These are phyloP conservation scores for Tothia fuscella DNA, from an alignment of 2,329 filamentous ascomycete species.

Conservation along the genomic window DNA sequence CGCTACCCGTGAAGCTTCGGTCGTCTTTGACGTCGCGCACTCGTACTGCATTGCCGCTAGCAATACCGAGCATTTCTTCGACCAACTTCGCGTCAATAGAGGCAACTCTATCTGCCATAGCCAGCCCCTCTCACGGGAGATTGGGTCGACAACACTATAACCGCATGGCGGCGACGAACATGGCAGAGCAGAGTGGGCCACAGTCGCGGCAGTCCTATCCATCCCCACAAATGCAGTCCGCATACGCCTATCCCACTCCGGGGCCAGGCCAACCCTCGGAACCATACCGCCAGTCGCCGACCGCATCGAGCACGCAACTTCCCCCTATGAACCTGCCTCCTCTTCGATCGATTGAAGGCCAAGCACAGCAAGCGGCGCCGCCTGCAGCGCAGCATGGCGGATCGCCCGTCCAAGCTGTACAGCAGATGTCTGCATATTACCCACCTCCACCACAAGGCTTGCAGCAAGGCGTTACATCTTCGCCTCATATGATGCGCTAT, in stretches of 20 bases:
- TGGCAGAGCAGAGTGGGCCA: conserved; percentile 4
- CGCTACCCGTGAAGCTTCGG: too few relatives aligned
- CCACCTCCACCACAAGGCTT: conserved; percentile 24
- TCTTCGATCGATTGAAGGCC: conserved; percentile 37
- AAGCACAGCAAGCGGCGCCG: conserved; percentile 22
- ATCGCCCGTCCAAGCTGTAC: conserved; percentile 44
- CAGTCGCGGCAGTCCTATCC: conserved; percentile 4
- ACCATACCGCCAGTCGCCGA: conserved; percentile 35
- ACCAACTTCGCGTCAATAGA: too few relatives aligned
- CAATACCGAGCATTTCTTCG: too few relatives aligned
- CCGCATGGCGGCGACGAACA: conserved; percentile 1
- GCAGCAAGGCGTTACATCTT: conserved; percentile 35
- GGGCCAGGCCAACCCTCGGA: conserved; percentile 26
- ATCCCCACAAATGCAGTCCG: conserved; percentile 26
- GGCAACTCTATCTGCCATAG: too few relatives aligned
- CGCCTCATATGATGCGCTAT: conserved; percentile 38
- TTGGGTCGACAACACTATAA: too few relatives aligned
- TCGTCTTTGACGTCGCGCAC: too few relatives aligned
- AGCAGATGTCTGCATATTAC: conserved; percentile 42
- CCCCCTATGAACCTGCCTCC: conserved; percentile 38
- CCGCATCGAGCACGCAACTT: conserved; percentile 31
- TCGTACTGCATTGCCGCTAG: too few relatives aligned
- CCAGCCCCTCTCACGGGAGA: too few relatives aligned
- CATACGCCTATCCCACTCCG: conserved; percentile 36
- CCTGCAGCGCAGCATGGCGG: conserved; percentile 22